Percentiles rank a stretch among this genome's conserved stretches.
These are phyloP conservation scores for Russula lepida DNA, from an alignment of 768 basidiomycete genomes.

Conservation along the genomic window DNA sequence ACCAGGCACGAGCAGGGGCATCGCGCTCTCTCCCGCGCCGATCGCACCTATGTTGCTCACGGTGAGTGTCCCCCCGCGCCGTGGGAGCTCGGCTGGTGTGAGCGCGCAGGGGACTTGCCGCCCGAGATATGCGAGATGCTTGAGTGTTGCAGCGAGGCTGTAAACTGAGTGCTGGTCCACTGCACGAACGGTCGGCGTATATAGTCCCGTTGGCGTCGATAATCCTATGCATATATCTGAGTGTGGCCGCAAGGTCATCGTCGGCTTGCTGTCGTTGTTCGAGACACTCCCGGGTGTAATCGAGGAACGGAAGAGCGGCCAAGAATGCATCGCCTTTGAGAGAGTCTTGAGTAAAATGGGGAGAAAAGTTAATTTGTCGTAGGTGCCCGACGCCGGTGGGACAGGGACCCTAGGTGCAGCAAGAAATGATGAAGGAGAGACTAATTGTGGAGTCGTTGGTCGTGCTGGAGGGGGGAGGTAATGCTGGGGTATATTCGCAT, in stretches of 20 bases:
- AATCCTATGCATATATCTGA: constrained; percentile 73
- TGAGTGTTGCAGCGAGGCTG: constrained; percentile 50
- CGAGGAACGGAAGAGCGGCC: constrained; percentile 76
- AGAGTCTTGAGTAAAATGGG: constrained; percentile 81
- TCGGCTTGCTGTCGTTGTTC: constrained; percentile 40
- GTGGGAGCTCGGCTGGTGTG: constrained; percentile 60
- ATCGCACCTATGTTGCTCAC: constrained; percentile 78
- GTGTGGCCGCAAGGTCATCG: constrained; percentile 60
- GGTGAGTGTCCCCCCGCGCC: constrained; percentile 68
- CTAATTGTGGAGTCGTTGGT: constrained; percentile 28
- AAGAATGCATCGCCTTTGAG: constrained; percentile 68
- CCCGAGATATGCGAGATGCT: constrained; percentile 54
- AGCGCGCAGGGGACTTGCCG: constrained; percentile 60
- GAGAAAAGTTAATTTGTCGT: constrained; percentile 66
- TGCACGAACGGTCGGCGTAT: constrained; percentile 61
- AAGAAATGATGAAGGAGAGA: constrained; percentile 36
- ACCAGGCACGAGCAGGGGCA: constrained; percentile 70
- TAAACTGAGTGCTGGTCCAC: constrained; percentile 52
- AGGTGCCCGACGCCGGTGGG: constrained; percentile 47
- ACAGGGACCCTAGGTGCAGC: constrained; percentile 33
- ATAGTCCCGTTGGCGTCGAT: constrained; percentile 74
- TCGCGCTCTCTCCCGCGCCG: constrained; percentile 62
- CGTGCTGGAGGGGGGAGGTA: constrained; percentile 36
- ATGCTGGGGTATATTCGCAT: constrained; percentile 57
- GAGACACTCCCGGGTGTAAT: constrained; percentile 38